Evolutionary conservation across 352 stramenopile species (phyloP).

Genomic region (Phytophthora macrochlamydospora): DNA sequence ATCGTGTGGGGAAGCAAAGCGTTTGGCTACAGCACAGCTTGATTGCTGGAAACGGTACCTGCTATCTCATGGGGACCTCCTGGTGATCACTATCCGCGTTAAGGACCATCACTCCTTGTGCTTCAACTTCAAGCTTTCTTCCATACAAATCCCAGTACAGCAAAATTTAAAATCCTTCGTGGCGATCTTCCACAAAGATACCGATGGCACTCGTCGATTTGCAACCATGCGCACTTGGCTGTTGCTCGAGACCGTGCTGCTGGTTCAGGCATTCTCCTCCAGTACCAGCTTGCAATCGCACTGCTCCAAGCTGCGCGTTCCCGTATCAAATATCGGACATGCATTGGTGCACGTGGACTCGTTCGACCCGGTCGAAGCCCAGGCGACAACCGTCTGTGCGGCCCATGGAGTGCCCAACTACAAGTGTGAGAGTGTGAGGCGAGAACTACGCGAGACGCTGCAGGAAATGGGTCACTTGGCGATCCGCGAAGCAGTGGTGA

Average conservation of each 20-base stretch:
- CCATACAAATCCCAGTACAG: background rate
- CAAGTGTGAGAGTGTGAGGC: constrained; percentile 34
- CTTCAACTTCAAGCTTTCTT: background rate
- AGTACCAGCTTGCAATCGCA: background rate
- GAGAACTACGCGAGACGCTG: constrained; percentile 40
- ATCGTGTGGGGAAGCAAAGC: background rate
- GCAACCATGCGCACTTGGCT: background rate
- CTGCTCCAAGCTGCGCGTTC: constrained; percentile 32
- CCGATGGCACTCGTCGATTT: background rate
- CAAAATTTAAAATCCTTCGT: background rate
- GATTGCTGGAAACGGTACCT: background rate
- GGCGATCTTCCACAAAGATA: background rate
- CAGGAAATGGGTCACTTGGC: constrained; percentile 52
- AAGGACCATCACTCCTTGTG: background rate
- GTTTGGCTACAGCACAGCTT: background rate
- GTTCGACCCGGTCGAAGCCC: constrained; percentile 37
- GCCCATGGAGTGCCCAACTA: constrained; percentile 32
- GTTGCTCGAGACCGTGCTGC: constrained; percentile 4
- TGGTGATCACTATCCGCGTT: too few species aligned
- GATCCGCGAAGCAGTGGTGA: constrained; percentile 54
- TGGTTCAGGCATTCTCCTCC: constrained; percentile 13
- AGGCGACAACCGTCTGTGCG: constrained; percentile 27
- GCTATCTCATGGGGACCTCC: too few species aligned
- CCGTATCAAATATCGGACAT: constrained; percentile 30
- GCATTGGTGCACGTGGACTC: constrained; percentile 45